Evolutionary conservation across 2,329 filamentous ascomycete species (phyloP), one percentile per base, ranked within the genome.

Genomic region (Alternaria longipes): DNA sequence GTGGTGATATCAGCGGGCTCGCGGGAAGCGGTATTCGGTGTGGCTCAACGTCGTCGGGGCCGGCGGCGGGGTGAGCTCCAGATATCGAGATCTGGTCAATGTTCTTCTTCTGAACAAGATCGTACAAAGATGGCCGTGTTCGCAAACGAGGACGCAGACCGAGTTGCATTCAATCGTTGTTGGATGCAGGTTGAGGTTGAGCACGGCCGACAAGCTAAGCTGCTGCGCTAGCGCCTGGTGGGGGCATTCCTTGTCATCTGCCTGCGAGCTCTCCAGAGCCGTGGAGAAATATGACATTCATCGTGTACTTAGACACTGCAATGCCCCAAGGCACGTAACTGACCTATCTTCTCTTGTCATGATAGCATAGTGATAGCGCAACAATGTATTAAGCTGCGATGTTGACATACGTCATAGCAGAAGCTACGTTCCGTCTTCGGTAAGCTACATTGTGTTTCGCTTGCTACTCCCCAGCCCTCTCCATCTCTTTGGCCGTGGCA

Each of bases 41-140:
- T 59, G 73, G 72, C 65, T 65, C 67, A 59, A 71, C 63, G 65
- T 74, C 69, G 67, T 70, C 70, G 59, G 71, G 66, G 66, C 71
- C 65, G 51, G 60, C 47, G 45, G 55, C 58, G 54, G 56, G 55
- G 28, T 54, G 67, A 54, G 63, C 65, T 65, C 60, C 58, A 61
- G 74, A 71, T 42, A 79, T 77, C 65, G 82, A 82, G 73, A 81
- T 74, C 59, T 78, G 75, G 64, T 84, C 81, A 65, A 84, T 81
- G 69, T 82, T 82, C 65, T 81, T 80, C 69, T 81, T 80, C 60
- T 80, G 79, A 68, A 90, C 83, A 69, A 90, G 82, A 72, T 90
- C 87, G 75, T 88, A 82, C 66, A 90, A 81, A 52, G 87, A 90
- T 54, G 87, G 85, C 68, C 86, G 85, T 75, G 83, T 79, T 82